Evolutionary conservation across 805 yeast species (phyloP).

Genomic region (Wickerhamiella hasegawae): DNA sequence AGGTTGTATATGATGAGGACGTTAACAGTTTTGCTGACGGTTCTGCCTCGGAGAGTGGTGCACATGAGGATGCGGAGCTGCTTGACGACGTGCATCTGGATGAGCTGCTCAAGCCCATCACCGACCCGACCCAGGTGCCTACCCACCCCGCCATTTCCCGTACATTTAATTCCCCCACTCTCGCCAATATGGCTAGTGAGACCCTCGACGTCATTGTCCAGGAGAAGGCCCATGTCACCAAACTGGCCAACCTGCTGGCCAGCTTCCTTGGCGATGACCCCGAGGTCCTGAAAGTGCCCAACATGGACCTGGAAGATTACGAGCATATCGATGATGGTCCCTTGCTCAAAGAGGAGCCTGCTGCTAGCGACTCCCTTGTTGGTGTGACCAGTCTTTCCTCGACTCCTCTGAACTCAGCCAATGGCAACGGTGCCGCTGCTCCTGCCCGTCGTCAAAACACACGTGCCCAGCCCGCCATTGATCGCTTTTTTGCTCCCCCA

Average conservation of each 20-base stretch:
- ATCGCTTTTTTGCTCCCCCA: constrained; percentile 57
- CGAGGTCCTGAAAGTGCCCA: constrained; percentile 32
- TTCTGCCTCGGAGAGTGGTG: constrained; percentile 8
- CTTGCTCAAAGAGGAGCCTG: constrained; percentile 18
- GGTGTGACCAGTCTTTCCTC: constrained; percentile 8
- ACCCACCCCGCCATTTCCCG: constrained; percentile 51
- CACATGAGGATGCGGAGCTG: no score
- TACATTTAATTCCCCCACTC: constrained; percentile 43
- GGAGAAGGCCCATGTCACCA: constrained; percentile 65
- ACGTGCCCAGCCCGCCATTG: constrained; percentile 25
- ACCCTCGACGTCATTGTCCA: constrained; percentile 63
- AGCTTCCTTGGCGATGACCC: constrained; percentile 83
- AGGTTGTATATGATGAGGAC: constrained; percentile 19
- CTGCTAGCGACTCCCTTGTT: constrained; percentile 11
- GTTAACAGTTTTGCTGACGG: constrained; percentile 17
- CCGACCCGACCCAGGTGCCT: constrained; percentile 65
- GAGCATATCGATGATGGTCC: constrained; percentile 21
- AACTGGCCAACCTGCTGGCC: constrained; percentile 54
- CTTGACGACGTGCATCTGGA: constrained; percentile 36
- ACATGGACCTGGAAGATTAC: constrained; percentile 49
- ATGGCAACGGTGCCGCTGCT: constrained; percentile 6
- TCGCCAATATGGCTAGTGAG: constrained; percentile 49
- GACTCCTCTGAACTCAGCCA: constrained; percentile 1
- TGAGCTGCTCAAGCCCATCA: constrained; percentile 56
- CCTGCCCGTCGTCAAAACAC: constrained; percentile 15